Evolutionary conservation across 2,329 filamentous ascomycete genomes (phyloP).

Genomic region (Hymenoscyphus fructigenus): DNA sequence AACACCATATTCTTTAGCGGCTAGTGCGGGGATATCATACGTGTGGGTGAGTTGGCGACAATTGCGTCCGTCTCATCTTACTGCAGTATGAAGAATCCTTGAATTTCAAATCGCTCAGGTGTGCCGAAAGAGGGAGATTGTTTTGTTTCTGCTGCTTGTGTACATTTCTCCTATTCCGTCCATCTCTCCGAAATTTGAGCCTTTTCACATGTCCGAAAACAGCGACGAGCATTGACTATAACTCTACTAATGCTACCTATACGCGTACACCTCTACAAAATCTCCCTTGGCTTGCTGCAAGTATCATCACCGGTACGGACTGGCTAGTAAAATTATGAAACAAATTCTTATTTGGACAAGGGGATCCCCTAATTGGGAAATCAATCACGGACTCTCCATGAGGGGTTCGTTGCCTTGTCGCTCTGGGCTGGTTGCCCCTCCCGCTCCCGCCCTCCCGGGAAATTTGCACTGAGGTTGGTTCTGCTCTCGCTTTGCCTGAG

Average conservation of each 20-base stretch:
- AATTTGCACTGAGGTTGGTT: neutral
- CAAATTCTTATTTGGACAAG: neutral
- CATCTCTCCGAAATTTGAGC: neutral
- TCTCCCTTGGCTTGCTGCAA: neutral
- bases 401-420: neutral
- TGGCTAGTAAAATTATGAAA: neutral
- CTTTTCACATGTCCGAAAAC: neutral
- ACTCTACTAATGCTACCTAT: neutral
- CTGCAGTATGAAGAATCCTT: slow-evolving; percentile 1
- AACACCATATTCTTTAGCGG: neutral
- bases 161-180: neutral
- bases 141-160: slow-evolving; percentile 1
- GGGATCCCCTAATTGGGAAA: neutral
- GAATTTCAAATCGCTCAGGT: neutral
- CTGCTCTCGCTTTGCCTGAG: neutral
- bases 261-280: neutral
- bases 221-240: neutral
- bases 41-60: neutral
- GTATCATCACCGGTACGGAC: neutral
- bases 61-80: neutral
- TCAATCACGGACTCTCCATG: neutral
- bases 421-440: neutral
- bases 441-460: slow-evolving; percentile 1
- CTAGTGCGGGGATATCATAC: neutral
- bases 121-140: neutral